Percentiles rank a stretch among this genome's conserved stretches.
These are phyloP conservation scores for Fraxinus xanthoxyloides DNA, from an alignment of 305 asterid genomes.

Conservation along the genomic window DNA sequence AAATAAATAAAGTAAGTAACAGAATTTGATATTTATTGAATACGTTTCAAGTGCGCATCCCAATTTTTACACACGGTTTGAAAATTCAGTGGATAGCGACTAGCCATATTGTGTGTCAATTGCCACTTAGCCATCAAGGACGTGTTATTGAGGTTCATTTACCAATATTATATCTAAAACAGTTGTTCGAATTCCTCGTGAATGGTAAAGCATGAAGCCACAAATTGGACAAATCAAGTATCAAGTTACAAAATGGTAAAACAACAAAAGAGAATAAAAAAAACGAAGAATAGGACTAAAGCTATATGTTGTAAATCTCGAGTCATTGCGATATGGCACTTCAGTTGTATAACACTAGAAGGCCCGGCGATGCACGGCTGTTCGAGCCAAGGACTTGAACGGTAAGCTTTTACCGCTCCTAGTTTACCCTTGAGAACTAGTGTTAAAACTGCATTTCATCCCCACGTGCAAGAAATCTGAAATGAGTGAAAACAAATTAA, in stretches of 20 bases:
- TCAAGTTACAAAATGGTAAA: background rate
- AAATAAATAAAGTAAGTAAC: background rate
- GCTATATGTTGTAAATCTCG: background rate
- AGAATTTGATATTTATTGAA: background rate
- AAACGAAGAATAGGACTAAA: background rate
- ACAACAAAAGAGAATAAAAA: background rate
- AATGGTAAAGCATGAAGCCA: background rate
- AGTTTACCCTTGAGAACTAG: background rate
- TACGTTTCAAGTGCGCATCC: background rate
- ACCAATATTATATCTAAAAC: background rate
- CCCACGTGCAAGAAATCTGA: background rate
- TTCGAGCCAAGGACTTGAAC: background rate
- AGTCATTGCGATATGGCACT: background rate
- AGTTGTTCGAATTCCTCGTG: background rate
- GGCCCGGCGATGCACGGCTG: background rate
- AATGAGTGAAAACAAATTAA: background rate
- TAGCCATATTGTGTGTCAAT: background rate
- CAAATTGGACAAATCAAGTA: background rate
- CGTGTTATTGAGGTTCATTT: background rate
- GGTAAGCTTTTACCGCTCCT: background rate
- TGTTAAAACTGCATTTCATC: background rate
- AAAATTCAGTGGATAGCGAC: background rate
- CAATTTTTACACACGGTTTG: background rate
- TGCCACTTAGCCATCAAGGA: background rate
- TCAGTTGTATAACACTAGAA: background rate